Conservation (phyloP, 2,329 filamentous ascomycete genomes). For the Colletotrichum filicis region DNA sequence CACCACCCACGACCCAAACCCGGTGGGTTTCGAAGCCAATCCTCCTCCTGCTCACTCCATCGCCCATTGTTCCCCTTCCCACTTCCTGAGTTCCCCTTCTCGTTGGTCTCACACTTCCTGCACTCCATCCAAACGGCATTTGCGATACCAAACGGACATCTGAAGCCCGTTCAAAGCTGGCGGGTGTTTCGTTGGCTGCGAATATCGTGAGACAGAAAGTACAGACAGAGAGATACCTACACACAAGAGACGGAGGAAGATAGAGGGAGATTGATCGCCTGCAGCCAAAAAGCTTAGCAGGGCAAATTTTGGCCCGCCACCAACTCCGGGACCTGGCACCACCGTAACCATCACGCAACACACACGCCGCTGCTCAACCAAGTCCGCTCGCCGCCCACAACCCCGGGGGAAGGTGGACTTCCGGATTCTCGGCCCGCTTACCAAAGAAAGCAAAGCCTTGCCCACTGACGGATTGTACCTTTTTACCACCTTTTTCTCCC, state of each 20-base stretch:
- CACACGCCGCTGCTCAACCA: background rate
- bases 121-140: background rate
- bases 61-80: background rate
- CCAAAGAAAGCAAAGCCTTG: background rate
- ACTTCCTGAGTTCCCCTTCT: background rate
- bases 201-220: background rate
- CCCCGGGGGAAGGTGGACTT: background rate
- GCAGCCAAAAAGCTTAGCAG: constrained; percentile 2
- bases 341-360: background rate
- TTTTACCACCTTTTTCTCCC: too few species aligned
- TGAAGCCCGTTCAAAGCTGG: constrained; percentile 10
- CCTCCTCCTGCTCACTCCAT: background rate
- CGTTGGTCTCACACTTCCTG: background rate
- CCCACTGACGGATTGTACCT: background rate
- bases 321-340: background rate
- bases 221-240: background rate
- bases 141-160: background rate
- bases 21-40: constrained; percentile 14
- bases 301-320: too few species aligned
- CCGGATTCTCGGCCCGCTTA: constrained; percentile 5
- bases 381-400: background rate
- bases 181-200: background rate
- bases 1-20: constrained; percentile 1
- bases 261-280: background rate
- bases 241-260: background rate